phyloP scores from a whole-genome alignment of 306 rosid species.

The Begonia masoniana region DNA sequence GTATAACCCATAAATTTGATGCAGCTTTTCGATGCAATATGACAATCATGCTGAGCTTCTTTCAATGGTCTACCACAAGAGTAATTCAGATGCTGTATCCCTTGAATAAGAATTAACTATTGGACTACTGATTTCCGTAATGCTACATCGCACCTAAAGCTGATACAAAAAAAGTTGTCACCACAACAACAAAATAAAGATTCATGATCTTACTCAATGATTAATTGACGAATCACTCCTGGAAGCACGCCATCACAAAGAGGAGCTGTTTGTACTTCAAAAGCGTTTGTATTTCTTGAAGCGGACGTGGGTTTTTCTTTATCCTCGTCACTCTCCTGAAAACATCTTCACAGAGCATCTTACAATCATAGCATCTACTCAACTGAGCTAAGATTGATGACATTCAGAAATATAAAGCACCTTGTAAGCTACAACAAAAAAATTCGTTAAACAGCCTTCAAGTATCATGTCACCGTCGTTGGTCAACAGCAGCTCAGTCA shows the following conservation, averaged over 20 bases:
- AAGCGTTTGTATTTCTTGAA: slow-evolving; percentile 22
- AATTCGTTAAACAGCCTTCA: slow-evolving; percentile 77
- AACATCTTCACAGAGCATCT: slow-evolving; percentile 3
- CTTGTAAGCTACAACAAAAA: slow-evolving; percentile 67
- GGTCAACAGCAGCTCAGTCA: slow-evolving; percentile 75
- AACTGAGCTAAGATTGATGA: slow-evolving; percentile 1
- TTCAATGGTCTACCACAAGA: too few species aligned
- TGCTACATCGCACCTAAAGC: too few species aligned
- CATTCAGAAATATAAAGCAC: slow-evolving; percentile 19
- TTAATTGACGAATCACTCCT: slow-evolving; percentile 67
- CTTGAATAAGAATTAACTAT: not conserved
- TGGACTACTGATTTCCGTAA: not conserved
- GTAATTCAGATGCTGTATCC: too few species aligned
- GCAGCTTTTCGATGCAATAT: too few species aligned
- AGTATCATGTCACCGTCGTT: slow-evolving; percentile 66
- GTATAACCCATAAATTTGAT: too few species aligned
- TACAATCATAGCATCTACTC: not conserved
- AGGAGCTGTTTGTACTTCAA: slow-evolving; percentile 89
- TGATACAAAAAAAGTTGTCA: too few species aligned
- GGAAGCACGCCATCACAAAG: slow-evolving; percentile 64
- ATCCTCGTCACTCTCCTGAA: slow-evolving; percentile 32
- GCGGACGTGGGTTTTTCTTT: slow-evolving; percentile 10
- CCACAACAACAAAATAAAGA: not conserved
- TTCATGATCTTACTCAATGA: slow-evolving; percentile 48
- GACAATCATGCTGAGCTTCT: too few species aligned